A percentile compares a stretch with the other conserved stretches of the same genome.
Conservation (phyloP, 1,284 basidiomycete genomes). For the Mycosarcoma mackinlayi region DNA sequence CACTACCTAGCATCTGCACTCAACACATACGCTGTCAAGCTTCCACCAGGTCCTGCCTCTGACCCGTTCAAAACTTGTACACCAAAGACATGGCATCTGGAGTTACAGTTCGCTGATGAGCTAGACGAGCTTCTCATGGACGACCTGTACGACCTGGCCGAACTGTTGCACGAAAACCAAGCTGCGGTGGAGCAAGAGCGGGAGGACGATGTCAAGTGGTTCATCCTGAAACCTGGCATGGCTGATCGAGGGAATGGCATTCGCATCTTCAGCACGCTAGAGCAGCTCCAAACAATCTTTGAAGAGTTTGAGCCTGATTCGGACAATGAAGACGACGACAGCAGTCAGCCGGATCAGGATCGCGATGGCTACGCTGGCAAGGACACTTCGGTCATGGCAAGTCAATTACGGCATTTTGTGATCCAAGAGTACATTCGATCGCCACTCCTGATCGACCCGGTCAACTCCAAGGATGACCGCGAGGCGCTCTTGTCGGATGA, state of each 20-base stretch:
- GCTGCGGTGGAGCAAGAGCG: conserved; percentile 53
- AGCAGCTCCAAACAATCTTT: conserved; percentile 81
- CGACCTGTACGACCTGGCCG: conserved; percentile 88
- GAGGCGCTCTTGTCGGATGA: background rate
- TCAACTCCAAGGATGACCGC: background rate
- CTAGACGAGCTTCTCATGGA: conserved; percentile 93
- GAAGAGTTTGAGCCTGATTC: conserved; percentile 80
- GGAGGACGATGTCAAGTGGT: conserved; percentile 70
- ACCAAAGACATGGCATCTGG: conserved; percentile 87
- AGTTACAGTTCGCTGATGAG: conserved; percentile 91
- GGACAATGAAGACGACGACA: conserved; percentile 70
- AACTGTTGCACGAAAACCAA: conserved; percentile 70
- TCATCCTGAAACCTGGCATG: conserved; percentile 91
- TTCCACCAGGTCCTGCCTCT: conserved; percentile 19
- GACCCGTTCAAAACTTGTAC: conserved; percentile 62
- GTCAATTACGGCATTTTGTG: conserved; percentile 94
- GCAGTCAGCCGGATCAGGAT: conserved; percentile 25
- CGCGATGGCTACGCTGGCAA: conserved; percentile 26
- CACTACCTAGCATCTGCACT: conserved; percentile 87
- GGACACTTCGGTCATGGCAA: conserved; percentile 69
- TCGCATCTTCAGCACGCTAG: conserved; percentile 84
- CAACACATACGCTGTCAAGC: conserved; percentile 67
- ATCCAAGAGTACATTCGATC: conserved; percentile 78
- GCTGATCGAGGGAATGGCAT: conserved; percentile 96
- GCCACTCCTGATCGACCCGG: conserved; percentile 43